Evolutionary conservation across 73 alveolate genomes (phyloP).

Genomic region (Tetrahymena borealis): DNA sequence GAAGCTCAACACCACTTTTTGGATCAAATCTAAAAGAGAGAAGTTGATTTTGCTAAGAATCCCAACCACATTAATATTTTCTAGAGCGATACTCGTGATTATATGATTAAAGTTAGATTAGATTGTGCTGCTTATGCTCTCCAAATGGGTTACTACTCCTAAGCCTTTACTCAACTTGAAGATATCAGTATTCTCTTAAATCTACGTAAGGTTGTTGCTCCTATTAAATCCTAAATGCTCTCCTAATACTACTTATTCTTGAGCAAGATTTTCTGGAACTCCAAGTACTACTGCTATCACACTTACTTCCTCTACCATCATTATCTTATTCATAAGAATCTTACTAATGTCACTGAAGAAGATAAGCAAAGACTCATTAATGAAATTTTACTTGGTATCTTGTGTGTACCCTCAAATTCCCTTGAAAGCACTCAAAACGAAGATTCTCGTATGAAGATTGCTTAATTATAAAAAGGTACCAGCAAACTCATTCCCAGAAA

Average conservation of each 20-base stretch:
- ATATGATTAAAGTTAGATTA: background rate
- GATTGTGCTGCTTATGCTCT: background rate
- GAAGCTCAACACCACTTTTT: background rate
- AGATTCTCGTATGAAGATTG: constrained; percentile 1
- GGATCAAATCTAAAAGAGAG: background rate
- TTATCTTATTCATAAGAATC: background rate
- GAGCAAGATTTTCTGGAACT: background rate
- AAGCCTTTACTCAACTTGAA: background rate
- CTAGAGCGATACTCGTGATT: background rate
- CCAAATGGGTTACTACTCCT: background rate
- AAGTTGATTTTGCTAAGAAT: background rate
- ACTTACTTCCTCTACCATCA: background rate
- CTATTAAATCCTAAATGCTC: background rate
- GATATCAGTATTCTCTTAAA: background rate
- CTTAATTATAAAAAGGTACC: background rate
- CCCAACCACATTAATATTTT: background rate
- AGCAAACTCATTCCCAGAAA: background rate
- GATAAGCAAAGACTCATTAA: background rate
- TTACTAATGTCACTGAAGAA: background rate
- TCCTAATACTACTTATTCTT: background rate
- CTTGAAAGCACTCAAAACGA: background rate
- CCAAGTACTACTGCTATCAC: background rate
- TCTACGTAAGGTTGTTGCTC: background rate
- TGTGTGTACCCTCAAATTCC: background rate
- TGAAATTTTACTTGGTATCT: background rate